Percentiles rank a stretch among this genome's conserved stretches.
Conservation (phyloP, 2,329 filamentous ascomycete species). For the Tympanopsis confertula region DNA sequence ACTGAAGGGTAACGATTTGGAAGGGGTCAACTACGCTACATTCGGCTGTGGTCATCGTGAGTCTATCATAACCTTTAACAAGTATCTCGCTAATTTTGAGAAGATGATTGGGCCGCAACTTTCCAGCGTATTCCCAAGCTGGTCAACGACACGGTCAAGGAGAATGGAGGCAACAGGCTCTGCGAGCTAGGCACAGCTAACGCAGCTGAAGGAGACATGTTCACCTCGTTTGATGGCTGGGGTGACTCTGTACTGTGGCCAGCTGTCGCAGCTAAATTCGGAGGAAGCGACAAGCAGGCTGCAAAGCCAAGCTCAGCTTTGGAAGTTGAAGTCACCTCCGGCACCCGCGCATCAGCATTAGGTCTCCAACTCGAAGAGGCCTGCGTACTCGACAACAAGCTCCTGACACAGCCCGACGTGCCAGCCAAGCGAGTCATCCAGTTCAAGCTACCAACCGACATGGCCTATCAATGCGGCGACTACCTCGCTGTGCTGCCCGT, state of each 20-base stretch:
- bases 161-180: constrained; percentile 30
- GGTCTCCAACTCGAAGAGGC: constrained; percentile 33
- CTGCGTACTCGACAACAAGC: constrained; percentile 26
- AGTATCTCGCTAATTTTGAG: not conserved
- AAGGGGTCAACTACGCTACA: constrained; percentile 37
- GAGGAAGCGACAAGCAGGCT: constrained; percentile 4
- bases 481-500: constrained; percentile 48
- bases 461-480: constrained; percentile 46
- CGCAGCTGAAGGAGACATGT: constrained; percentile 34
- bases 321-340: constrained; percentile 10
- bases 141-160: constrained; percentile 27
- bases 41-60: constrained; percentile 37
- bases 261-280: constrained; percentile 6
- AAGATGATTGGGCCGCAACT: constrained; percentile 23
- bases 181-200: constrained; percentile 31
- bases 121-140: constrained; percentile 38
- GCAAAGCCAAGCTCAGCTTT: constrained; percentile 4
- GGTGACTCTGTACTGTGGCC: constrained; percentile 23
- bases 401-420: constrained; percentile 27
- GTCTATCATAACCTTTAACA: not conserved
- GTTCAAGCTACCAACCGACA: constrained; percentile 38
- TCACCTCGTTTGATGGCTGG: constrained; percentile 37
- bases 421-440: constrained; percentile 34
- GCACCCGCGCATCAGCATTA: constrained; percentile 27
- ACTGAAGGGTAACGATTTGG: constrained; percentile 23